These are phyloP conservation scores for Fomitopsis pinicola DNA, from an alignment of 1,284 basidiomycete species.

Conservation along the genomic window DNA sequence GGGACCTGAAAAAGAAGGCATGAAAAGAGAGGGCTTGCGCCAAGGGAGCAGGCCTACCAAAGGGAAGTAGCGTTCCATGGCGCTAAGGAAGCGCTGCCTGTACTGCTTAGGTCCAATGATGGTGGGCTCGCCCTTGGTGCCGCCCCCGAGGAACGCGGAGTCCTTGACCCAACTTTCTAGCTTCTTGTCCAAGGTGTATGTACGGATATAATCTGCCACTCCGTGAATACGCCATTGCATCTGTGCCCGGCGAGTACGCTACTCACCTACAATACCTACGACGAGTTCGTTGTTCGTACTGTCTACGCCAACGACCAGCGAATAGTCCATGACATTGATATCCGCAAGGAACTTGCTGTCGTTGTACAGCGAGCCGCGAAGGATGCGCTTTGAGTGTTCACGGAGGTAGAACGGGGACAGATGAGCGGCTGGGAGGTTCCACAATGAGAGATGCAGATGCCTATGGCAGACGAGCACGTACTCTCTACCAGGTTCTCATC, in stretches of 20 bases:
- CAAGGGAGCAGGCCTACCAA: constrained; percentile 43
- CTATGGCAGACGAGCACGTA: constrained; percentile 29
- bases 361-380: constrained; percentile 89
- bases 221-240: constrained; percentile 6
- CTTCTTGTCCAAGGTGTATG: constrained; percentile 98
- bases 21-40: neutral
- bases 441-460: neutral
- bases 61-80: constrained; percentile 92
- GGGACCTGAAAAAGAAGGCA: constrained; percentile 50
- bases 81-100: constrained; percentile 82
- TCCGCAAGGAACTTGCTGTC: constrained; percentile 94
- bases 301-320: constrained; percentile 92
- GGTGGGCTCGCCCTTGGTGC: constrained; percentile 83
- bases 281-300: constrained; percentile 80
- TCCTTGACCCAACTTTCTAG: constrained; percentile 98
- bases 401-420: constrained; percentile 87
- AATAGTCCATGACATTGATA: constrained; percentile 99
- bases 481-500: constrained; percentile 91
- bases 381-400: constrained; percentile 91
- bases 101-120: constrained; percentile 88
- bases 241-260: constrained; percentile 7
- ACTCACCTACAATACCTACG: constrained; percentile 92
- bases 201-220: constrained; percentile 80
- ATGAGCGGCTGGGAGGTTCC: constrained; percentile 48
- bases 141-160: constrained; percentile 80